A percentile compares a stretch with the other conserved stretches of the same genome.
phyloP scores from a whole-genome alignment of 2,329 filamentous ascomycete species.

The Colletotrichum incanum region DNA sequence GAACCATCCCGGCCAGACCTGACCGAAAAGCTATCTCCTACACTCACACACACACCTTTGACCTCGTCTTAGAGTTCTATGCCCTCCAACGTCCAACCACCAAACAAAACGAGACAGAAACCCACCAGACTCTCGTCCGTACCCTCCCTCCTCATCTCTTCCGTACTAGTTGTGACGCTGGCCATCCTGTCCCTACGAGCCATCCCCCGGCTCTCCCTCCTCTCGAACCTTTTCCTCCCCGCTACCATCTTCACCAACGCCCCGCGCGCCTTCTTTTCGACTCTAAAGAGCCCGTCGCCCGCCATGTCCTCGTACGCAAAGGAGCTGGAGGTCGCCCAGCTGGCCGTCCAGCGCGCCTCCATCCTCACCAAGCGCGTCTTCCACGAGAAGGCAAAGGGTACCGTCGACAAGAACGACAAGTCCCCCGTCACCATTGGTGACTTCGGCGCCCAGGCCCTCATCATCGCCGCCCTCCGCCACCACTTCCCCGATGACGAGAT shows the following conservation, averaged over 20 bases:
- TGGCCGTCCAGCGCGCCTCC: constrained; percentile 86
- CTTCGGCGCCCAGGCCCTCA: constrained; percentile 96
- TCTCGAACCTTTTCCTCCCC: constrained; percentile 40
- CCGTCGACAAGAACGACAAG: constrained; percentile 93
- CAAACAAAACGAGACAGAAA: constrained; percentile 29
- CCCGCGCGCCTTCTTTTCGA: constrained; percentile 43
- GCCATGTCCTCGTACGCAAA: constrained; percentile 72
- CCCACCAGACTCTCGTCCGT: constrained; percentile 7
- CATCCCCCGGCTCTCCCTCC: constrained; percentile 46
- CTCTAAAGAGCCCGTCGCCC: constrained; percentile 38
- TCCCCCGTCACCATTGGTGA: constrained; percentile 98
- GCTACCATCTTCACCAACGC: constrained; percentile 25
- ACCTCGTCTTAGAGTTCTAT: constrained; percentile 32
- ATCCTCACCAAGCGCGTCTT: constrained; percentile 70
- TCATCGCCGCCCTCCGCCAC: constrained; percentile 90
- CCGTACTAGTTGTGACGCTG: constrained; percentile 43
- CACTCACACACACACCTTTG: constrained; percentile 1
- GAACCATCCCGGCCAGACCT: constrained; percentile 3
- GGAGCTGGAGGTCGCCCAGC: constrained; percentile 87
- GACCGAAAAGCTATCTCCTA: constrained; percentile 3
- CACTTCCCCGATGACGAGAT: constrained; percentile 94
- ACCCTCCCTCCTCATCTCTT: constrained; percentile 34
- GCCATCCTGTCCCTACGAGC: constrained; percentile 44
- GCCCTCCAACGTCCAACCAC: constrained; percentile 31
- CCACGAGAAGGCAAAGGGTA: constrained; percentile 92